A percentile compares a stretch with the other conserved stretches of the same genome.
Conservation (phyloP, 345 rosid genomes). For the Aurinia saxatilis region DNA sequence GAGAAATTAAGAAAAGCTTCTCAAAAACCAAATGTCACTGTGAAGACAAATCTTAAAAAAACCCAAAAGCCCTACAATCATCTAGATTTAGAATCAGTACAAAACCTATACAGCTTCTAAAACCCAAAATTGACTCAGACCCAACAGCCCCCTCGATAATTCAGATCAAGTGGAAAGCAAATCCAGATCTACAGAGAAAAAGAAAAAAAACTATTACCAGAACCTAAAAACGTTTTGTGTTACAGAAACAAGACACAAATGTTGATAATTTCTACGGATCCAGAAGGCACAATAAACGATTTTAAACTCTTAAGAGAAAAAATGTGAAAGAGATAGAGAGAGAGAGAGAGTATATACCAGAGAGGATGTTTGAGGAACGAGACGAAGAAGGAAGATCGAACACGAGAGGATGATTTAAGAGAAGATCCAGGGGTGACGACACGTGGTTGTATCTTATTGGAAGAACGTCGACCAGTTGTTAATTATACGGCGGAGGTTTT, state of each 20-base stretch:
- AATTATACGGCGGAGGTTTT: constrained; percentile 26
- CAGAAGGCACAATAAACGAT: neutral
- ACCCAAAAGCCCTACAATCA: neutral
- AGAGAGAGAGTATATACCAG: constrained; percentile 13
- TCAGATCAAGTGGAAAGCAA: constrained; percentile 7
- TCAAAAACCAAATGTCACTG: neutral
- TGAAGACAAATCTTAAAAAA: neutral
- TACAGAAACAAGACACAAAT: neutral
- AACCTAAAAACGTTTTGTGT: neutral
- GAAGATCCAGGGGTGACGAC: constrained; percentile 1
- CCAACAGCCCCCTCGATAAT: neutral
- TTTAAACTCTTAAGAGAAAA: neutral
- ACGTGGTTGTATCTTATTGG: constrained; percentile 17
- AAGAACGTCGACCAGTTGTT: constrained; percentile 8
- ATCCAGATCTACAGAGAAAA: constrained; percentile 3
- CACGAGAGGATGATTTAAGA: constrained; percentile 2
- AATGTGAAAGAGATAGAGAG: neutral
- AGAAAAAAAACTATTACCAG: neutral
- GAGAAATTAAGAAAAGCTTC: neutral
- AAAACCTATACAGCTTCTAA: neutral
- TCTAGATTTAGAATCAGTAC: neutral
- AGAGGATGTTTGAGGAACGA: constrained; percentile 15
- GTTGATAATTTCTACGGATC: neutral
- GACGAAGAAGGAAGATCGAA: neutral
- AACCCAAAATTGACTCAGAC: neutral